Conservation (phyloP, 441 rosid species). For the Rhodomyrtus psidioides region DNA sequence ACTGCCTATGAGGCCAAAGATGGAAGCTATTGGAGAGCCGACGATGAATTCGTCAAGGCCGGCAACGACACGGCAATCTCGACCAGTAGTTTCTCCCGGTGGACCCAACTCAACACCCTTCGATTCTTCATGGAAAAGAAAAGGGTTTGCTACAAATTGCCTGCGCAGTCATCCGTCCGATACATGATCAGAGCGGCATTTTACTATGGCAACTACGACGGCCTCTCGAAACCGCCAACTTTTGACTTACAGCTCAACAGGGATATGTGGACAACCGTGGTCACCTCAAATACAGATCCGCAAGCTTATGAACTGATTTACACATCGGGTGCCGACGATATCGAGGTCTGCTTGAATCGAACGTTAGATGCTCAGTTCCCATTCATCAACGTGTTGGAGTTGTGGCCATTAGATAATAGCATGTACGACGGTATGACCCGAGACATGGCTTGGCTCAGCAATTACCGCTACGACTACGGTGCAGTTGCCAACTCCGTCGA, state of each 20-base stretch:
- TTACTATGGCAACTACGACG: slow-evolving; percentile 21
- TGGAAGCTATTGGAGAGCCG: neutral
- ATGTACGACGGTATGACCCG: neutral
- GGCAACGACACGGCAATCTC: neutral
- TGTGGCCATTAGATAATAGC: neutral
- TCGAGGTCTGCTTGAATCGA: slow-evolving; percentile 8
- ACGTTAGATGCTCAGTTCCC: neutral
- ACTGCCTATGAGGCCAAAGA: neutral
- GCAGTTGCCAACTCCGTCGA: neutral
- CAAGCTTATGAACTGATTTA: slow-evolving; percentile 7
- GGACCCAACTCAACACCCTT: neutral
- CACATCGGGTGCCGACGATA: neutral
- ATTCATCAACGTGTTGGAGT: slow-evolving; percentile 19
- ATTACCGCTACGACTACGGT: neutral
- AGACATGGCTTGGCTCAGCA: neutral
- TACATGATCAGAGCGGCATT: slow-evolving; percentile 14
- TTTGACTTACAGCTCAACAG: slow-evolving; percentile 16
- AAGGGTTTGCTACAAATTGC: slow-evolving; percentile 9
- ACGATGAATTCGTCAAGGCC: neutral
- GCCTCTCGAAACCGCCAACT: slow-evolving; percentile 7
- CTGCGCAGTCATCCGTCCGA: neutral
- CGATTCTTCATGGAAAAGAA: slow-evolving; percentile 3
- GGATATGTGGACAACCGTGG: slow-evolving; percentile 6
- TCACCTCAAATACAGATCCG: slow-evolving; percentile 1
- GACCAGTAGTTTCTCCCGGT: neutral